phyloP scores from a whole-genome alignment of 2,329 filamentous ascomycete species.

The Beauveria sp. region DNA sequence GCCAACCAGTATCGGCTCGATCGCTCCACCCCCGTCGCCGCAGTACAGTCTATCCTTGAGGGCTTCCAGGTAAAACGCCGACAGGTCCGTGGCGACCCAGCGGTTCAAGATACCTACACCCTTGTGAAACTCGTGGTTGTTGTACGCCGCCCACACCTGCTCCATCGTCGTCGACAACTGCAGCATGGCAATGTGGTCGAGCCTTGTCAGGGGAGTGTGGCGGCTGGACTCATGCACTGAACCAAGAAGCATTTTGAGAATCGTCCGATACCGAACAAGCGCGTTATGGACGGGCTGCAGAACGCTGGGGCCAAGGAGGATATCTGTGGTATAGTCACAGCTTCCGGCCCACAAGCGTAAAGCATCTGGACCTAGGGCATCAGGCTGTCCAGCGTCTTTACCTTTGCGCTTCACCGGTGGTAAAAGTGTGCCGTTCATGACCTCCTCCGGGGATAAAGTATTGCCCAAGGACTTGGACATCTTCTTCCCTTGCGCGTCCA shows the following conservation, averaged over 20 bases:
- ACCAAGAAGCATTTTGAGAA: conserved; percentile 84
- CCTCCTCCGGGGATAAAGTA: conserved; percentile 68
- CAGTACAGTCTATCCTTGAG: conserved; percentile 91
- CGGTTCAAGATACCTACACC: conserved; percentile 65
- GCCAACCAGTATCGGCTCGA: conserved; percentile 61
- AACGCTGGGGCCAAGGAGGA: conserved; percentile 71
- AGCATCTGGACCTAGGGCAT: conserved; percentile 76
- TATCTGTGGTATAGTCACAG: conserved; percentile 84
- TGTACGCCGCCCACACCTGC: conserved; percentile 57
- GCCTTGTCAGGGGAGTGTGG: conserved; percentile 43
- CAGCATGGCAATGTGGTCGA: conserved; percentile 69
- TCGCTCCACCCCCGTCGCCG: conserved; percentile 56
- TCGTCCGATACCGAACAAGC: conserved; percentile 81
- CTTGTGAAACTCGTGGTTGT: conserved; percentile 74
- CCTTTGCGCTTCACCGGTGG: conserved; percentile 58
- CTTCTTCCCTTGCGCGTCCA: conserved; percentile 86
- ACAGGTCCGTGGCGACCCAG: conserved; percentile 77
- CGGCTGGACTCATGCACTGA: conserved; percentile 52
- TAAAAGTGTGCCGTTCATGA: conserved; percentile 76
- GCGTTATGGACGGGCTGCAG: conserved; percentile 68
- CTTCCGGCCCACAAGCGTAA: conserved; percentile 86
- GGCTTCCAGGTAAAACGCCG: conserved; percentile 88
- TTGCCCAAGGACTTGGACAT: conserved; percentile 99
- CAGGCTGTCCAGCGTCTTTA: conserved; percentile 42
- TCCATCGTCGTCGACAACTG: conserved; percentile 61